phyloP scores from a whole-genome alignment of 2,329 filamentous ascomycete species.

The Colletotrichum acutatum region DNA sequence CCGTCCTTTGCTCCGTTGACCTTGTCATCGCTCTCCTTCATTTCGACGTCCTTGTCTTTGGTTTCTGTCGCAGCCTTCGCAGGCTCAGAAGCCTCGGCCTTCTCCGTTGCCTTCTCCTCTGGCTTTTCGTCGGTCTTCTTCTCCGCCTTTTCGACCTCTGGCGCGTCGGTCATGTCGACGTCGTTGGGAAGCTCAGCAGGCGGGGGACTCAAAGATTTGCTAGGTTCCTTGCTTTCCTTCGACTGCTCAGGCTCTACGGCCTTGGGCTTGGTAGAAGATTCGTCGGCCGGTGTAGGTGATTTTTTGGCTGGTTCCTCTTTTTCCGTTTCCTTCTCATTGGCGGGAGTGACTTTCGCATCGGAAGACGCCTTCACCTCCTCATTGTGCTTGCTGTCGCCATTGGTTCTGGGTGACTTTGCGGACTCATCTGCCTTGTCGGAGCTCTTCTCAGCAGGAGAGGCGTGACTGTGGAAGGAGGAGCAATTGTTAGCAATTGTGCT shows the following conservation, averaged over 20 bases:
- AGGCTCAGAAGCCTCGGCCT: conserved; percentile 28
- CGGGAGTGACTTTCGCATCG: conserved; percentile 28
- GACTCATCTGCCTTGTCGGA: conserved; percentile 36
- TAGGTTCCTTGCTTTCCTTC: conserved; percentile 8
- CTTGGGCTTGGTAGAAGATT: conserved; percentile 3
- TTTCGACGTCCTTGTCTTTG: conserved; percentile 32
- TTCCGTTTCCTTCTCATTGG: conserved; percentile 9
- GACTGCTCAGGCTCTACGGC: conserved; percentile 9
- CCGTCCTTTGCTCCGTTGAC: conserved; percentile 14
- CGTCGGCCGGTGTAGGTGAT: conserved; percentile 3
- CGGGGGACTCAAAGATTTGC: neutral
- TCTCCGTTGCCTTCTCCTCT: neutral
- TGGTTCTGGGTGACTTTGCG: conserved; percentile 39
- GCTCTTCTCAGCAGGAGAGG: conserved; percentile 39
- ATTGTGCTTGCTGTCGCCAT: conserved; percentile 41
- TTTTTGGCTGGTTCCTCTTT: conserved; percentile 9
- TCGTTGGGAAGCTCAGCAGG: conserved; percentile 37
- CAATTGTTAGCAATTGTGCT: neutral
- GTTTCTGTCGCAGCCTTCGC: conserved; percentile 22
- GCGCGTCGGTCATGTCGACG: conserved; percentile 41
- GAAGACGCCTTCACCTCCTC: conserved; percentile 7
- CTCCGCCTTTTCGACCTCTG: neutral
- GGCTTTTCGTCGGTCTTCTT: conserved; percentile 4
- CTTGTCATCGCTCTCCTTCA: conserved; percentile 25
- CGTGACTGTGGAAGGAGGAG: conserved; percentile 39